Conservation (phyloP, 768 basidiomycete genomes). For the Mycena kentingensis region DNA sequence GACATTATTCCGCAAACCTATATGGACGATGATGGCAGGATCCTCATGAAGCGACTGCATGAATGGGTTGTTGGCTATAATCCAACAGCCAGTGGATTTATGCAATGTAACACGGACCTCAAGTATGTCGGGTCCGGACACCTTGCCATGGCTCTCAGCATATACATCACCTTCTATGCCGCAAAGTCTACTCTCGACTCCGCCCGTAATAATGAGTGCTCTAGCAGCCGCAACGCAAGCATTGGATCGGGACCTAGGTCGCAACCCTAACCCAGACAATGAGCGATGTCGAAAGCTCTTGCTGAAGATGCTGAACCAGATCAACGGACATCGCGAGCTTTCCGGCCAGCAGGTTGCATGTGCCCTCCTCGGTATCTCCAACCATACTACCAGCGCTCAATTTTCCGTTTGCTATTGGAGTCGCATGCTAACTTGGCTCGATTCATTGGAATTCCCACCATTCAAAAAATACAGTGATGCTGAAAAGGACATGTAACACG, state of each 20-base stretch:
- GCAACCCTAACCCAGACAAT: neutral
- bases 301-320: constrained; percentile 17
- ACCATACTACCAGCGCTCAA: constrained; percentile 13
- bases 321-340: constrained; percentile 11
- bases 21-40: constrained; percentile 20
- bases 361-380: constrained; percentile 5
- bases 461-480: neutral
- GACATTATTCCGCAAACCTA: constrained; percentile 2
- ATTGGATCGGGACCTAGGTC: neutral
- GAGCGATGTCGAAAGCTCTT: constrained; percentile 7
- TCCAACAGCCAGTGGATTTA: constrained; percentile 4
- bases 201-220: constrained; percentile 16
- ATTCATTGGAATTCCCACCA: neutral
- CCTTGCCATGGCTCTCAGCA: constrained; percentile 8
- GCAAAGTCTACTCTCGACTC: constrained; percentile 14
- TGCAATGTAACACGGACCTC: constrained; percentile 19
- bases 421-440: constrained; percentile 8
- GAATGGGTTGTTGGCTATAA: constrained; percentile 12
- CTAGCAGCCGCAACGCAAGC: constrained; percentile 10
- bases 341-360: constrained; percentile 19
- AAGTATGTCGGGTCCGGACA: constrained; percentile 19
- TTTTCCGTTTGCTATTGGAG: constrained; percentile 16
- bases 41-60: constrained; percentile 6
- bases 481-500: too few relatives aligned
- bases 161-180: constrained; percentile 13